Conservation (phyloP, 768 basidiomycete genomes). For the Rhizopogon salebrosus region DNA sequence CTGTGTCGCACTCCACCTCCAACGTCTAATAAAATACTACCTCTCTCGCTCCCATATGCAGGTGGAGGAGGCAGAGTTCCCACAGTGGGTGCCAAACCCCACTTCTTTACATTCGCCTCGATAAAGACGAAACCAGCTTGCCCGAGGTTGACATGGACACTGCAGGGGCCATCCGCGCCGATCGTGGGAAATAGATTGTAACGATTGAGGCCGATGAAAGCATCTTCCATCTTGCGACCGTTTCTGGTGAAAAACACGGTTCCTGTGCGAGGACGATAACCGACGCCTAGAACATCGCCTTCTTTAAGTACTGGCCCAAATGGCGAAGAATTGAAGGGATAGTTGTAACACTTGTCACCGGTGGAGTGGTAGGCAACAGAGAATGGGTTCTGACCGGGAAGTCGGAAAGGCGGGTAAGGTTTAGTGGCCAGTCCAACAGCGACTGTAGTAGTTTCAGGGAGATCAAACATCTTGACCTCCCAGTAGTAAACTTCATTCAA, state of each 20-base stretch:
- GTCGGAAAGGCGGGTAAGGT: slow-evolving; percentile 91
- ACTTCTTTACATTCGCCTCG: slow-evolving; percentile 99
- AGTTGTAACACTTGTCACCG: slow-evolving; percentile 97
- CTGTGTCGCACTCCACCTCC: slow-evolving; percentile 40
- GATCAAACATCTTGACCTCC: slow-evolving; percentile 99
- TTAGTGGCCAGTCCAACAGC: slow-evolving; percentile 94
- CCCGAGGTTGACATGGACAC: slow-evolving; percentile 94
- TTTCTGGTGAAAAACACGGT: slow-evolving; percentile 99
- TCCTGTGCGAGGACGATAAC: slow-evolving; percentile 92
- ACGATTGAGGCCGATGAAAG: slow-evolving; percentile 81
- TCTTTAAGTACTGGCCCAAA: slow-evolving; percentile 86
- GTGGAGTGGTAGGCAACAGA: slow-evolving; percentile 95
- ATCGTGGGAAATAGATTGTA: slow-evolving; percentile 97
- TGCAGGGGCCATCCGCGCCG: slow-evolving; percentile 94
- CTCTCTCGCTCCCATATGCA: slow-evolving; percentile 95
- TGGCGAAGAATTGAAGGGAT: slow-evolving; percentile 82
- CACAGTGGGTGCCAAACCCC: slow-evolving; percentile 96
- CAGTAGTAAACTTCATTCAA: slow-evolving; percentile 99
- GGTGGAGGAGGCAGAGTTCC: slow-evolving; percentile 97
- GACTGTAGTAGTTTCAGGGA: slow-evolving; percentile 82
- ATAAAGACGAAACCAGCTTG: slow-evolving; percentile 99
- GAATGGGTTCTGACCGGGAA: slow-evolving; percentile 80
- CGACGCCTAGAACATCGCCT: slow-evolving; percentile 93
- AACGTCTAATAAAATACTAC: slow-evolving; percentile 91
- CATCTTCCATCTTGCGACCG: slow-evolving; percentile 94